Evolutionary conservation across 164 flowering plant species (phyloP).

Genomic region (Cinnamomum chago): DNA sequence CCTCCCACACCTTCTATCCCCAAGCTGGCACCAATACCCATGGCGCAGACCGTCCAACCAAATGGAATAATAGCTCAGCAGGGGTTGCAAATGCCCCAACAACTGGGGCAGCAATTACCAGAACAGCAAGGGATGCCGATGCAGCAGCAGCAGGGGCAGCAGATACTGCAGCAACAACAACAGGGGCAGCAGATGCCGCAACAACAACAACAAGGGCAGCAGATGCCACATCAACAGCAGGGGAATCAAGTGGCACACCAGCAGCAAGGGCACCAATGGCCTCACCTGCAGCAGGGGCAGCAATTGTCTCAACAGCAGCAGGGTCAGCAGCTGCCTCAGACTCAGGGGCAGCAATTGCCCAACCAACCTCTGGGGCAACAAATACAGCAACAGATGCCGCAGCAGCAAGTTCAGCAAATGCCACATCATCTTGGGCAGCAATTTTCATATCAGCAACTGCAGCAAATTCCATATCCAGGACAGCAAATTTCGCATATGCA

Average conservation of each 20-base stretch:
- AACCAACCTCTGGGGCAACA: slow-evolving; percentile 34
- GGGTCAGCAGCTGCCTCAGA: slow-evolving; percentile 28
- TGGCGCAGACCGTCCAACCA: slow-evolving; percentile 26
- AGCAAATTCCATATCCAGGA: slow-evolving; percentile 27
- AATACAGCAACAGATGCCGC: slow-evolving; percentile 22
- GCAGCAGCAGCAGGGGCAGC: slow-evolving; percentile 5
- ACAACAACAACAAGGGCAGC: slow-evolving; percentile 24
- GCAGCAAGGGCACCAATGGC: slow-evolving; percentile 27
- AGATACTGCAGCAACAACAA: slow-evolving; percentile 31
- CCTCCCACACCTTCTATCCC: slow-evolving; percentile 44
- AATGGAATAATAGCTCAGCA: slow-evolving; percentile 30
- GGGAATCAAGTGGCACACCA: slow-evolving; percentile 28
- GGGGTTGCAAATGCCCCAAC: slow-evolving; percentile 20
- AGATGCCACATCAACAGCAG: slow-evolving; percentile 29
- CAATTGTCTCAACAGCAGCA: slow-evolving; percentile 23
- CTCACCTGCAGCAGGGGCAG: slow-evolving; percentile 22
- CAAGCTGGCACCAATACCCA: slow-evolving; percentile 45
- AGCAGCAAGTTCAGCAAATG: slow-evolving; percentile 29
- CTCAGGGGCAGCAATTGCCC: slow-evolving; percentile 21
- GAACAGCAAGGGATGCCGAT: slow-evolving; percentile 38
- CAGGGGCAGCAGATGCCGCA: slow-evolving; percentile 24
- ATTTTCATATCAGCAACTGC: slow-evolving; percentile 28
- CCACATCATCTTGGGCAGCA: slow-evolving; percentile 30
- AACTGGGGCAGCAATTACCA: slow-evolving; percentile 3
- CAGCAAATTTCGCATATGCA: background rate